These are phyloP conservation scores for Mrakia blollopis DNA, from an alignment of 768 basidiomycete species.

Conservation along the genomic window DNA sequence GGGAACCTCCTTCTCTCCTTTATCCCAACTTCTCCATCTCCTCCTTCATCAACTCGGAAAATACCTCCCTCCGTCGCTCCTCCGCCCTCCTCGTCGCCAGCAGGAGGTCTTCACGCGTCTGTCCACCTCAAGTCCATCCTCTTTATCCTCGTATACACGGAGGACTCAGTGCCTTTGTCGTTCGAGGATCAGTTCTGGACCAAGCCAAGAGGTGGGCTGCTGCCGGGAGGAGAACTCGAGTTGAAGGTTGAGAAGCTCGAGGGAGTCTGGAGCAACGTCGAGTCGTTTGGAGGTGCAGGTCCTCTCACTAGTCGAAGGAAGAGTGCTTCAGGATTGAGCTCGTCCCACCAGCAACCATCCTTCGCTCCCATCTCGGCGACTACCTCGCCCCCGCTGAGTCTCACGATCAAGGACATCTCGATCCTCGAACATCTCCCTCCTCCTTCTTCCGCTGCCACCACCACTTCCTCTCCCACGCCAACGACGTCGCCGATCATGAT, in stretches of 20 bases:
- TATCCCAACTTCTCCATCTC: background rate
- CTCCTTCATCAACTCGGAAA: background rate
- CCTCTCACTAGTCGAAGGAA: background rate
- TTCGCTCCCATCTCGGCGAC: slow-evolving; percentile 21
- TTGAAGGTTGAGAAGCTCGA: slow-evolving; percentile 35
- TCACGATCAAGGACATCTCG: slow-evolving; percentile 34
- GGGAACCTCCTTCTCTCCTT: background rate
- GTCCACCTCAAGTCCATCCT: slow-evolving; percentile 35
- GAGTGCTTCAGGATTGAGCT: background rate
- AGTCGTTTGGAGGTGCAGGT: background rate
- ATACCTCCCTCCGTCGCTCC: background rate
- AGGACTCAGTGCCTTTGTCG: background rate
- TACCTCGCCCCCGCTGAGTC: slow-evolving; percentile 21
- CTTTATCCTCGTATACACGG: slow-evolving; percentile 36
- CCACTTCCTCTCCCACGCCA: slow-evolving; percentile 34
- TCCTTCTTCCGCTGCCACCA: slow-evolving; percentile 16
- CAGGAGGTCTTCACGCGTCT: slow-evolving; percentile 18
- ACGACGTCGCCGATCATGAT: slow-evolving; percentile 59
- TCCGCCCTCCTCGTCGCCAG: slow-evolving; percentile 18
- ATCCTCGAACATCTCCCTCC: slow-evolving; percentile 40
- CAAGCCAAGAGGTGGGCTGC: slow-evolving; percentile 35
- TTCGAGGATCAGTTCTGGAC: slow-evolving; percentile 35
- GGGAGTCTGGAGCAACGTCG: slow-evolving; percentile 28
- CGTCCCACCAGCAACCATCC: slow-evolving; percentile 23
- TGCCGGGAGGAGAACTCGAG: slow-evolving; percentile 39